phyloP scores from a whole-genome alignment of 129 eudicot genomes.

The Gnaphalium uliginosum region DNA sequence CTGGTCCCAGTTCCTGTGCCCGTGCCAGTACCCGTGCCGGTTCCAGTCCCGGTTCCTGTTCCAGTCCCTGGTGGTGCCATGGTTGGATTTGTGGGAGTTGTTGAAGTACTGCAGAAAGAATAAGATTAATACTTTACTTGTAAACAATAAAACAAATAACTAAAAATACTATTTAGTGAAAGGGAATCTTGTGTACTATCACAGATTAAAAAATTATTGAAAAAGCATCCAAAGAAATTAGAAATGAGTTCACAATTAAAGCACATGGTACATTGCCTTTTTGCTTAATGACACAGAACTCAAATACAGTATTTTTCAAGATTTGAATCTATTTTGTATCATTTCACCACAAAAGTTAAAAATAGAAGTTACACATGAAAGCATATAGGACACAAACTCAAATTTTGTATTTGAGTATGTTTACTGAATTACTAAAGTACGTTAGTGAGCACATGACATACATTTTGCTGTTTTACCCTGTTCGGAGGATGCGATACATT shows the following conservation, averaged over 20 bases:
- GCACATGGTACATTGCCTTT: background rate
- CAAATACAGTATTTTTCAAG: background rate
- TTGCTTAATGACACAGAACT: background rate
- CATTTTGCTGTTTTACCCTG: background rate
- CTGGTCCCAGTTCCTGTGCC: background rate
- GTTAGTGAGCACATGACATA: background rate
- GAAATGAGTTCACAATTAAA: background rate
- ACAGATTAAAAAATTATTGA: background rate
- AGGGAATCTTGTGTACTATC: constrained; percentile 3
- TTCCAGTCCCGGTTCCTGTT: constrained; percentile 25
- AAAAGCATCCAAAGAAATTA: background rate
- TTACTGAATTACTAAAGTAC: background rate
- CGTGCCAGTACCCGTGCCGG: background rate
- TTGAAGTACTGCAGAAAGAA: constrained; percentile 27
- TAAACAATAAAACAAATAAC: background rate
- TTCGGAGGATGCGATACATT: background rate
- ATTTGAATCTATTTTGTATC: background rate
- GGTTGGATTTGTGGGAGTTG: constrained; percentile 45
- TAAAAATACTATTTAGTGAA: background rate
- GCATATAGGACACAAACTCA: too few relatives aligned
- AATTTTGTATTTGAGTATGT: background rate
- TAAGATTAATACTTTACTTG: background rate
- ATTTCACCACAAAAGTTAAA: background rate
- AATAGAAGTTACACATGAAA: background rate
- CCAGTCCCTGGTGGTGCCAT: constrained; percentile 32